Conservation (phyloP, 169 alveolate genomes). For the Eimeria praecox region DNA sequence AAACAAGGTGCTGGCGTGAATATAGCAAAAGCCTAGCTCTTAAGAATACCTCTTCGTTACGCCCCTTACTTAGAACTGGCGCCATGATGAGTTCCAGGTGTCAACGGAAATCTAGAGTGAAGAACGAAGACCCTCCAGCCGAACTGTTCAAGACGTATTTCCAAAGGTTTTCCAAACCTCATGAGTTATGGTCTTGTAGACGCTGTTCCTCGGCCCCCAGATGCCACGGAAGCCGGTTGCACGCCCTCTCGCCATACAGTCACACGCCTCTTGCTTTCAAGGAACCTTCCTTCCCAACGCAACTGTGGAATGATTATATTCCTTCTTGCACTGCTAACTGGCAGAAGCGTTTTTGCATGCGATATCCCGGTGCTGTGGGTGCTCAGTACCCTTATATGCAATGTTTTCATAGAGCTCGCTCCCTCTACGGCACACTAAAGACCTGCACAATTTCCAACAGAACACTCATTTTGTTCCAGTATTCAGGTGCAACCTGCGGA, state of each 20-base stretch:
- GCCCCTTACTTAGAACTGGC: slow-evolving; percentile 40
- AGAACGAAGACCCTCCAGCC: neutral
- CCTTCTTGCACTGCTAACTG: neutral
- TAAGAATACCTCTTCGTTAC: neutral
- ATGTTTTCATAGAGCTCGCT: neutral
- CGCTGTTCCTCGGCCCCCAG: neutral
- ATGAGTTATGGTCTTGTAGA: neutral
- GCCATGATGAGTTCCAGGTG: slow-evolving; percentile 5
- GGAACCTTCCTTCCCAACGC: neutral
- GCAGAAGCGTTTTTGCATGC: neutral
- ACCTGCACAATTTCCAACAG: neutral
- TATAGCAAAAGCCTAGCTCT: neutral
- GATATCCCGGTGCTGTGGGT: no score
- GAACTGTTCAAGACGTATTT: neutral
- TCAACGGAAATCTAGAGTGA: neutral
- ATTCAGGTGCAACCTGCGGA: neutral
- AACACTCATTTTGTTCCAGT: neutral
- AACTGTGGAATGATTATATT: neutral
- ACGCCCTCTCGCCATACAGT: neutral
- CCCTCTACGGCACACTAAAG: neutral
- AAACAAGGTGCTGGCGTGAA: neutral
- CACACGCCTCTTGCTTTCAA: neutral
- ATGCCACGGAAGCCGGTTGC: neutral
- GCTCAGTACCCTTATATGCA: neutral
- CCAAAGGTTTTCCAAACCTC: neutral